Evolutionary conservation across 768 basidiomycete species (phyloP), one percentile per base, ranked within the genome.

Genomic region (Calocybe gangraenosa): DNA sequence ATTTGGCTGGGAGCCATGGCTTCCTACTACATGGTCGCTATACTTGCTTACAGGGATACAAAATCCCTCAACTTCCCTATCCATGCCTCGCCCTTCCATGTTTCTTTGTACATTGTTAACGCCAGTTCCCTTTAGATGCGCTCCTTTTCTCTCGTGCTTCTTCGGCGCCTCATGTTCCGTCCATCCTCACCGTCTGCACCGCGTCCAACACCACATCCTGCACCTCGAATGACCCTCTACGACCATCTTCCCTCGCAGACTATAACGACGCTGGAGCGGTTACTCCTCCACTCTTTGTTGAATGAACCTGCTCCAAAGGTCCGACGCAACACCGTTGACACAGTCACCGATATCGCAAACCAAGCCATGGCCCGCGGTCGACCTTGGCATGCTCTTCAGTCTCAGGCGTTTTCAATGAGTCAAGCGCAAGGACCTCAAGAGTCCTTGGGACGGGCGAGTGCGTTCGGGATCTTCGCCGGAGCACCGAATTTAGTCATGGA

Each of bases 381-480:
- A 7, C 87, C 87, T 2, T 92, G 88, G 88, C 87, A 88, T 57
- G 83, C 82, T 2, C 68, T 91, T 1, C 88, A 90, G 57, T 78
- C 76, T 0, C 84, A 83, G 43, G 71, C 74, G 0, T 90, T 90
- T 55, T 70, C 64, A 37, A 86, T 88, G 84, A 71, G 76, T 0
- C 73, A 76, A 45, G 63, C 56, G 3, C 48, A 40, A 47, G 46
- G 44, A 3, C 2, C 17, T 8, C 25, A 32, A 0, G 21, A 46
- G 4, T 64, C 65, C 3, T 58, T 76, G 51, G 65, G 80, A 19
- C 81, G 84, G 54, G 19, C 40, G 7, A 78, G 73, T 51, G 85
- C 87, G 1, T 91, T 75, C 58, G 66, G 81, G 25, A 75, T 90
- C 0, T 87, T 89, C 58, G 75, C 85, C 0, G 83, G 82, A 2